These are phyloP conservation scores for Talaromyces sp. DNA, from an alignment of 2,329 filamentous ascomycete species.

Conservation along the genomic window DNA sequence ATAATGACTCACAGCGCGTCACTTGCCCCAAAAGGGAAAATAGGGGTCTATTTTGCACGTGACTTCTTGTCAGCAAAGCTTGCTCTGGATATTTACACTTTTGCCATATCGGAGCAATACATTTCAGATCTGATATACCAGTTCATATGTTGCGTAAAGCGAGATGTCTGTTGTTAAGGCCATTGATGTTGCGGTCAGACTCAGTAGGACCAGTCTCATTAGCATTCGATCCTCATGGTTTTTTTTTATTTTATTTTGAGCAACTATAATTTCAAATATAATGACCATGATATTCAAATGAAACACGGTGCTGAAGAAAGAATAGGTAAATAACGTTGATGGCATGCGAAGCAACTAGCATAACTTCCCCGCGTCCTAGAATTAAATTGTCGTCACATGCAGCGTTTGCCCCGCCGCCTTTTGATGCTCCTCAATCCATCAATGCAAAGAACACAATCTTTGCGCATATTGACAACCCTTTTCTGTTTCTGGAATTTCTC, in stretches of 20 bases:
- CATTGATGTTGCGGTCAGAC: not conserved
- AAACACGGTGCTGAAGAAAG: not conserved
- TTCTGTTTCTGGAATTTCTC: not conserved
- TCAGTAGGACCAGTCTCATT: not conserved
- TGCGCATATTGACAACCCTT: not conserved
- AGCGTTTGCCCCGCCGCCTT: not conserved
- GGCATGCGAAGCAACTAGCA: not conserved
- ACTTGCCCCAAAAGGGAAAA: not conserved
- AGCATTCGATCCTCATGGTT: not conserved
- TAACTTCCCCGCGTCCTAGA: conserved; percentile 20
- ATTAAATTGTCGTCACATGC: conserved; percentile 5
- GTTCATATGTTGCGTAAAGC: not conserved
- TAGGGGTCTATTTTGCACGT: not conserved
- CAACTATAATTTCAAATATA: not conserved
- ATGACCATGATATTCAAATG: not conserved
- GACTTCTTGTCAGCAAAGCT: not conserved
- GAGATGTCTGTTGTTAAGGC: not conserved
- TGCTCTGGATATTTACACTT: not conserved
- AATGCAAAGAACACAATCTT: conserved; percentile 2
- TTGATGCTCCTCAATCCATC: conserved; percentile 16
- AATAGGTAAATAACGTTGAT: not conserved
- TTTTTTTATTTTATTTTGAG: not conserved
- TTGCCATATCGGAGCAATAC: not conserved
- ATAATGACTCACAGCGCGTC: not conserved
- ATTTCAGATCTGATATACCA: not conserved